These are phyloP conservation scores for Pseudocercospora vitis DNA, from an alignment of 2,329 filamentous ascomycete genomes.

Conservation along the genomic window DNA sequence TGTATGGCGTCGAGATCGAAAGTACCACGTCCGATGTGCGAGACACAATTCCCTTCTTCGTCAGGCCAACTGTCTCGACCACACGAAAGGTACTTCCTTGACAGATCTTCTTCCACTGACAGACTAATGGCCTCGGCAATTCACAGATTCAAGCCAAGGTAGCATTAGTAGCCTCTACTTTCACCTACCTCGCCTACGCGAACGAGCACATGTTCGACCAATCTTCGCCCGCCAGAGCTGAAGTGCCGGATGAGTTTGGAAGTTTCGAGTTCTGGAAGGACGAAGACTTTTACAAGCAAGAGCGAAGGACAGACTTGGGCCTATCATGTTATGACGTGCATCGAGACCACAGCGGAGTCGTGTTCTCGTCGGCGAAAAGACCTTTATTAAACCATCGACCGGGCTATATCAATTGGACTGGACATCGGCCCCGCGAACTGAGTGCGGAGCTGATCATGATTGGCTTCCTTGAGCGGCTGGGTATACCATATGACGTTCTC, in stretches of 20 bases:
- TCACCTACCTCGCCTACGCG: conserved; percentile 8
- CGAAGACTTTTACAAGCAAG: neutral
- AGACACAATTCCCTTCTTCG: neutral
- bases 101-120: neutral
- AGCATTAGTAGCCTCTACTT: neutral
- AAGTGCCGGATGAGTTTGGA: conserved; percentile 3
- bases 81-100: neutral
- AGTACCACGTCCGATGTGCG: neutral
- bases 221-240: neutral
- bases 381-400: conserved; percentile 2
- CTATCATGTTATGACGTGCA: conserved; percentile 5
- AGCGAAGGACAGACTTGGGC: neutral
- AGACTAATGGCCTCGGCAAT: neutral
- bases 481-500: neutral
- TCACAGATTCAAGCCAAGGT: neutral
- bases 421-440: neutral
- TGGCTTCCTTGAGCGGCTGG: neutral
- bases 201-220: conserved; percentile 8
- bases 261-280: conserved; percentile 3
- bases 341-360: neutral
- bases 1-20: neutral
- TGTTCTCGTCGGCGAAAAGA: conserved; percentile 3
- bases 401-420: conserved; percentile 6
- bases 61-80: neutral
- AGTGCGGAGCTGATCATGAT: neutral